Evolutionary conservation across 768 basidiomycete genomes (phyloP).

Genomic region (Saitozyma sp.): DNA sequence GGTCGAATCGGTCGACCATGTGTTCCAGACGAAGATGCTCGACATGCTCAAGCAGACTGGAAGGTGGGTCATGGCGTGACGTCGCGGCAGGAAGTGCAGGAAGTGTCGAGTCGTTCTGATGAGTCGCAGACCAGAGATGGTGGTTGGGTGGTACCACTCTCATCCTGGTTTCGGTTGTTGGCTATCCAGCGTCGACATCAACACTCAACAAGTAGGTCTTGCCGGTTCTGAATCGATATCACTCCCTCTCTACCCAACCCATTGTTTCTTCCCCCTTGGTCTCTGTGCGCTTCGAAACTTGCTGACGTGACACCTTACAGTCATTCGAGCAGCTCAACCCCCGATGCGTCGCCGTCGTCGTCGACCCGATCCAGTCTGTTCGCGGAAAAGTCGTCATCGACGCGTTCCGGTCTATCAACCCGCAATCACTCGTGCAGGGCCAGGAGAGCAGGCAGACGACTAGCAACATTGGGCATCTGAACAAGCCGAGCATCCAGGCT

Average conservation of each 20-base stretch:
- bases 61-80: conserved; percentile 60
- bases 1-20: conserved; percentile 97
- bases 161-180: conserved; percentile 99
- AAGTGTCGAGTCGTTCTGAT: too few relatives aligned
- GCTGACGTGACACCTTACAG: conserved; percentile 55
- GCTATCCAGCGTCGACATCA: conserved; percentile 97
- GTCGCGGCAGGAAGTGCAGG: too few relatives aligned
- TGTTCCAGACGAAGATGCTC: conserved; percentile 96
- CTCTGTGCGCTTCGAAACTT: conserved; percentile 3
- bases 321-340: conserved; percentile 93
- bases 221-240: not conserved
- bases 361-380: conserved; percentile 98
- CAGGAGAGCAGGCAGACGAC: conserved; percentile 96
- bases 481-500: conserved; percentile 98
- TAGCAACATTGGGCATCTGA: conserved; percentile 96
- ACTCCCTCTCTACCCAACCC: not conserved
- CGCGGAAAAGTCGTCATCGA: conserved; percentile 90
- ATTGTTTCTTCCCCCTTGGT: not conserved
- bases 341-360: conserved; percentile 92
- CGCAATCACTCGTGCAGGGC: conserved; percentile 82
- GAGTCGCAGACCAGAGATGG: conserved; percentile 76
- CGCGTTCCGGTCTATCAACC: conserved; percentile 95
- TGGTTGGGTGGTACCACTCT: conserved; percentile 99
- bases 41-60: conserved; percentile 99
- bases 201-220: conserved; percentile 83